Base-by-base conservation (phyloP, 805 yeast species). In the Tetrapisispora fleetii region DNA sequence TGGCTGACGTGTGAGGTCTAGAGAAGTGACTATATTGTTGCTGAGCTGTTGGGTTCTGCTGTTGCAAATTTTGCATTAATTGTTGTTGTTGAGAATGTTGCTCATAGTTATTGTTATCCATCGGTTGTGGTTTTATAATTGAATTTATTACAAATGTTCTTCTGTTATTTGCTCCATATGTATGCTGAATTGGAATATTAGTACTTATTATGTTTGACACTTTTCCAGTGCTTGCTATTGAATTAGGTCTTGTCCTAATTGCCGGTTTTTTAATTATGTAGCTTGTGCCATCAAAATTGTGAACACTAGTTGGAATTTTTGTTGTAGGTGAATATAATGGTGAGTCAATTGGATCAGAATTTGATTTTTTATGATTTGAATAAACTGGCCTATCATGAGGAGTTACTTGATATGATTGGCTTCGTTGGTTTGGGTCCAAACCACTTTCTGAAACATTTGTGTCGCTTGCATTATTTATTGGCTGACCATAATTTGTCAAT, bases 141-240 rank as follows among this genome's bases (percentile, higher is more conserved):
- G 44, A 41, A 41, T 41, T 41, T 11, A 41, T 30, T 18, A 41
- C 44, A 41, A 30, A 41, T 8, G 37, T 41, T 41, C 44, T 30
- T 2, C 37, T 27, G 19, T 41, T 41, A 32, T 32, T 32, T 13
- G 17, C 10, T 6, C 37, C 37, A 41, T 41, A 32, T 30, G 44
- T 28, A 14, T 41, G 44, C 14, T 41, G 44, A 7, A 17, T 30
- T 18, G 44, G 44, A 41, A 41, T 32, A 41, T 41, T 41, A 32
- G 32, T 41, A 32, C 16, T 41, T 18, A 41, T 5, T 2, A 28
- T 17, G n/a, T 19, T 41, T 28, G 44, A 19, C 11, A 41, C 3
- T 32, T 30, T 30, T 13, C 44, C 44, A n/a, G 9, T 6, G 17
- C 30, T 41, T 5, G 37, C 18, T 7, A 41, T 28, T 2, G 44